Evolutionary conservation across 2,329 filamentous ascomycete species (phyloP).

Genomic region (Chalaropsis ovoidea): DNA sequence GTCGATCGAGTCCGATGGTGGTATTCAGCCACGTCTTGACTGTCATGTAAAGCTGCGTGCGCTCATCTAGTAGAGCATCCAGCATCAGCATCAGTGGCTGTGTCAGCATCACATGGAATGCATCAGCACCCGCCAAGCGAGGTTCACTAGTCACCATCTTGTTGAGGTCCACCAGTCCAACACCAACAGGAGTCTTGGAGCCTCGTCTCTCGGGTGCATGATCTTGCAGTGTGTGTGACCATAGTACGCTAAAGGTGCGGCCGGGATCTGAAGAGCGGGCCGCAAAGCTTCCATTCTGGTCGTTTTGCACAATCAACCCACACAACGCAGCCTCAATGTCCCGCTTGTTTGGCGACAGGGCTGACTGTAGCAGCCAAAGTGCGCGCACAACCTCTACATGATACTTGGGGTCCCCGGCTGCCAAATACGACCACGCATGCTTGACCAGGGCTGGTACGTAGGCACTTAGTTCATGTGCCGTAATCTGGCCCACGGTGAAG

Average conservation of each 20-base stretch:
- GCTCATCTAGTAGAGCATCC: slow-evolving; percentile 64
- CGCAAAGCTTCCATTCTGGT: slow-evolving; percentile 40
- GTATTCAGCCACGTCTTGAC: slow-evolving; percentile 71
- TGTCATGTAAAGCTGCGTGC: slow-evolving; percentile 63
- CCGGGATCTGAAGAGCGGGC: slow-evolving; percentile 49
- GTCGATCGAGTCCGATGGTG: slow-evolving; percentile 52
- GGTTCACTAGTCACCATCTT: slow-evolving; percentile 31
- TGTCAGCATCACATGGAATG: slow-evolving; percentile 64
- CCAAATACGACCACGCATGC: slow-evolving; percentile 69
- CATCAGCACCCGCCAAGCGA: slow-evolving; percentile 46
- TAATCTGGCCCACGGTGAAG: slow-evolving; percentile 17
- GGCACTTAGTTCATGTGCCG: slow-evolving; percentile 40
- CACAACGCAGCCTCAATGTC: slow-evolving; percentile 73
- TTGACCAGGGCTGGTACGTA: slow-evolving; percentile 59
- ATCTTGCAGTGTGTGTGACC: slow-evolving; percentile 67
- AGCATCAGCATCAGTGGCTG: slow-evolving; percentile 73
- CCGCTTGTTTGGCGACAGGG: slow-evolving; percentile 55
- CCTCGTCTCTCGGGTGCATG: slow-evolving; percentile 44
- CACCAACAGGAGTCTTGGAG: slow-evolving; percentile 32
- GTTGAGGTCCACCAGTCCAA: slow-evolving; percentile 19
- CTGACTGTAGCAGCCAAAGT: slow-evolving; percentile 74
- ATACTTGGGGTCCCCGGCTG: slow-evolving; percentile 76
- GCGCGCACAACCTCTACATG: slow-evolving; percentile 85
- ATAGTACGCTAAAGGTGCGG: slow-evolving; percentile 63
- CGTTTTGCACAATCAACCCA: slow-evolving; percentile 52